These are phyloP conservation scores for Oxyria digyna DNA, from an alignment of 148 eudicot species.

Conservation along the genomic window DNA sequence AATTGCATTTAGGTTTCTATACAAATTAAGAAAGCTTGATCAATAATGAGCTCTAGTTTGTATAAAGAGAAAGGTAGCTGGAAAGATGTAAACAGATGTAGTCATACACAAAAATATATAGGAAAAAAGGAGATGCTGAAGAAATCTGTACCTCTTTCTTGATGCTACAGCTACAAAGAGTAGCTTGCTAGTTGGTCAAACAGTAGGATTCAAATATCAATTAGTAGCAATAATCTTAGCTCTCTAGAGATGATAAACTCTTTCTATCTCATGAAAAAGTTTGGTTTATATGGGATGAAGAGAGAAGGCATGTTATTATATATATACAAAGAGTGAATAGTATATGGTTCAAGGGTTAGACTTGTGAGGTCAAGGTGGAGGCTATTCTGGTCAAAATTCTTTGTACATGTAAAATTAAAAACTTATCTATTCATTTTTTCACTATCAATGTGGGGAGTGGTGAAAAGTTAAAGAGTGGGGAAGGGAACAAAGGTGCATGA, in stretches of 20 bases:
- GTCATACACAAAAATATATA: not conserved
- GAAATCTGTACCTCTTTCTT: constrained; percentile 2
- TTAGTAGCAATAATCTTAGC: not conserved
- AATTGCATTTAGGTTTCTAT: not conserved
- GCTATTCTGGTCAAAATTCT: constrained; percentile 1
- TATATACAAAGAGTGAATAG: not conserved
- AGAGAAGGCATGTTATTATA: constrained; percentile 3
- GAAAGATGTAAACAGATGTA: constrained; percentile 5
- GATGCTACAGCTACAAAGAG: not conserved
- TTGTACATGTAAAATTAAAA: not conserved
- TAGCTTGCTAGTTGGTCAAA: constrained; percentile 7
- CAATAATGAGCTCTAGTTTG: constrained; percentile 3
- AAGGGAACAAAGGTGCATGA: constrained; percentile 48
- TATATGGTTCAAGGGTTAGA: not conserved
- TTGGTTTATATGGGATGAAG: not conserved
- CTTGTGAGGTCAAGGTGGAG: not conserved
- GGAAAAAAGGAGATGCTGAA: not conserved
- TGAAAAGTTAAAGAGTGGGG: constrained; percentile 48
- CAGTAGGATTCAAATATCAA: constrained; percentile 6
- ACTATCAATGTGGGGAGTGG: constrained; percentile 31
- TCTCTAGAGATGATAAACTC: not conserved
- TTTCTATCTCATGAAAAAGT: not conserved
- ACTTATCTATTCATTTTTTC: not conserved
- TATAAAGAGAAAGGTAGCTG: constrained; percentile 6
- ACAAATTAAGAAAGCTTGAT: not conserved